Conservation (phyloP, 768 basidiomycete genomes). For the Lactarius tabidus region DNA sequence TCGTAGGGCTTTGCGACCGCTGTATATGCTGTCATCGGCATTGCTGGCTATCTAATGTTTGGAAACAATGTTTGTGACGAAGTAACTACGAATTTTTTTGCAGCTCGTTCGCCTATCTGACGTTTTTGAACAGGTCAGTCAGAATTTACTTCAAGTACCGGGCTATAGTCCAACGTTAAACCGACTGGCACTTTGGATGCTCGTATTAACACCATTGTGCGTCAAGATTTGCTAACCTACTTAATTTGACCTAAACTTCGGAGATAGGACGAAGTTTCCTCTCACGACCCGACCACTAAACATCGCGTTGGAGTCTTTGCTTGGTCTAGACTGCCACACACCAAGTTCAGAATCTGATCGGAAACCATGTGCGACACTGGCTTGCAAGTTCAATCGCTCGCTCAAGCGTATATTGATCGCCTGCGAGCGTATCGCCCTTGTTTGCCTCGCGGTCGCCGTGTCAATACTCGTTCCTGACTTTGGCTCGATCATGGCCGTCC, state of each 20-base stretch:
- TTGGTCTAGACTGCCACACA: conserved; percentile 53
- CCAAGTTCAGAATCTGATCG: conserved; percentile 22
- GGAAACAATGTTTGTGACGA: conserved; percentile 76
- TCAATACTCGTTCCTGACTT: conserved; percentile 81
- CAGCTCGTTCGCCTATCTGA: conserved; percentile 11
- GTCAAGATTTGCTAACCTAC: conserved; percentile 29
- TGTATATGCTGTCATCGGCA: conserved; percentile 54
- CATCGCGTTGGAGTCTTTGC: conserved; percentile 71
- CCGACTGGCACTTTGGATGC: conserved; percentile 74
- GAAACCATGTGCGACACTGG: conserved; percentile 23
- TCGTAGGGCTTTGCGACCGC: conserved; percentile 20
- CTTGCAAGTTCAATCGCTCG: conserved; percentile 31
- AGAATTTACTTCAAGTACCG: conserved; percentile 66
- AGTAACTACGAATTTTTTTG: conserved; percentile 41
- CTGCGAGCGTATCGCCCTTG: conserved; percentile 56
- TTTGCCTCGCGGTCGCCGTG: conserved; percentile 55
- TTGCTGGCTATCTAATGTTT: conserved; percentile 90
- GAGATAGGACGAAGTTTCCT: conserved; percentile 76
- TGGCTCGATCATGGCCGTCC: conserved; percentile 79
- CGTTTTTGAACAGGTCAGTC: conserved; percentile 59
- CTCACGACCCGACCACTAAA: conserved; percentile 79
- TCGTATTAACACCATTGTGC: conserved; percentile 74
- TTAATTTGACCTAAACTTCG: conserved; percentile 23
- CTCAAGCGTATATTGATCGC: conserved; percentile 42
- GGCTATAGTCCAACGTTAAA: conserved; percentile 74